Percentiles rank a stretch among this genome's conserved stretches.
Conservation (phyloP, 176 grass and related monocot genomes). For the Neostapfia colusana region DNA sequence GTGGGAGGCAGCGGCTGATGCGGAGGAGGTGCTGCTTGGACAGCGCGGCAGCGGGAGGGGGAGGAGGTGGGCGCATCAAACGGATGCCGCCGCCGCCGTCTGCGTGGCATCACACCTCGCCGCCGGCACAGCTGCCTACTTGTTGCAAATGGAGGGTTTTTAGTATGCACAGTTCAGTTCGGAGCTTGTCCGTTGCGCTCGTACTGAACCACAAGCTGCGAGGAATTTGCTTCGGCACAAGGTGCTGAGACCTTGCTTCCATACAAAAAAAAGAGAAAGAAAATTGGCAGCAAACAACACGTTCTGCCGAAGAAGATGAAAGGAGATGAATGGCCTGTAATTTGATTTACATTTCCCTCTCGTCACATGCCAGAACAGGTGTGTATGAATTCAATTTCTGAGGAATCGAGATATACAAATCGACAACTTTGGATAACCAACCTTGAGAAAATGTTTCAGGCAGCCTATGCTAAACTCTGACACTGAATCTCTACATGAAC, state of each 20-base stretch:
- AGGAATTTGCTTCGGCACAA: too few relatives aligned
- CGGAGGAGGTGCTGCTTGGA: constrained; percentile 45
- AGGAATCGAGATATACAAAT: constrained; percentile 55
- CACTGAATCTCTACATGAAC: constrained; percentile 53
- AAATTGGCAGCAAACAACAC: not conserved
- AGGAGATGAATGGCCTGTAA: constrained; percentile 31
- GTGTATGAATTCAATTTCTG: constrained; percentile 40
- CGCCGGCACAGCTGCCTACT: constrained; percentile 9
- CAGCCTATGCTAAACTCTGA: constrained; percentile 41
- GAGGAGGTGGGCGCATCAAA: constrained; percentile 47
- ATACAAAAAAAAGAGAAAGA: not conserved
- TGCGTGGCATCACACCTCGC: constrained; percentile 40
- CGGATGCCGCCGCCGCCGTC: constrained; percentile 27
- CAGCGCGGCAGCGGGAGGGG: constrained; percentile 18
- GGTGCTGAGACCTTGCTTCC: too few relatives aligned
- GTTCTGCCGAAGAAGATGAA: not conserved
- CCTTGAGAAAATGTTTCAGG: constrained; percentile 47
- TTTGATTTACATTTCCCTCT: constrained; percentile 50
- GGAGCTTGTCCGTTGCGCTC: not conserved
- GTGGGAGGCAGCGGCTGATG: constrained; percentile 53
- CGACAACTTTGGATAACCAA: constrained; percentile 45
- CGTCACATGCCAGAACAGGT: constrained; percentile 51
- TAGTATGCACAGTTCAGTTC: not conserved
- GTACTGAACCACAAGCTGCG: too few relatives aligned
- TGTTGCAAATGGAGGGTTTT: not conserved